phyloP scores from a whole-genome alignment of 1,284 basidiomycete genomes.

The Ceratobasidium sp. region DNA sequence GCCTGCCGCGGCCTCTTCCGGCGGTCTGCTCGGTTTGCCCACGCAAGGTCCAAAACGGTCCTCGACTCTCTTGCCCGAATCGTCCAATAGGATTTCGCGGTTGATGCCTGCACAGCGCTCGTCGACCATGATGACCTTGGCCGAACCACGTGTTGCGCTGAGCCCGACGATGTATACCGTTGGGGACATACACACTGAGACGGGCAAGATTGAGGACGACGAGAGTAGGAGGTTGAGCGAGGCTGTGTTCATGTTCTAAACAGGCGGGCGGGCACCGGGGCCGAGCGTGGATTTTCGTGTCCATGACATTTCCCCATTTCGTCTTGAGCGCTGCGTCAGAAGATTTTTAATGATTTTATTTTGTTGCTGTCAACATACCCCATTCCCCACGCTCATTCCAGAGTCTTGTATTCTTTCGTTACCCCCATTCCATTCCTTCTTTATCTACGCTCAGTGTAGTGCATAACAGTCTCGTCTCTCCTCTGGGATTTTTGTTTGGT shows the following conservation, averaged over 20 bases:
- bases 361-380: conserved; percentile 9
- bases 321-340: neutral
- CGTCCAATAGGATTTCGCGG: conserved; percentile 30
- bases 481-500: conserved; percentile 1
- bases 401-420: conserved; percentile 16
- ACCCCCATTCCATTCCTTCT: neutral
- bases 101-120: conserved; percentile 26
- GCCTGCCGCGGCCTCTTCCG: conserved; percentile 14
- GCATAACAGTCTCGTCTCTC: conserved; percentile 5
- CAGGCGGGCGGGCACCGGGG: neutral
- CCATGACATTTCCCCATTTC: neutral
- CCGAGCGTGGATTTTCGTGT: neutral
- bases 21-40: conserved; percentile 10
- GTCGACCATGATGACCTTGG: conserved; percentile 24
- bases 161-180: conserved; percentile 70
- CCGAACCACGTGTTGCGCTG: conserved; percentile 56
- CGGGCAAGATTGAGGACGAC: conserved; percentile 71
- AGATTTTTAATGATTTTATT: conserved; percentile 21
- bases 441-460: conserved; percentile 4
- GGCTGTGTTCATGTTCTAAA: conserved; percentile 73
- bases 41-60: conserved; percentile 26
- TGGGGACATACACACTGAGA: conserved; percentile 68
- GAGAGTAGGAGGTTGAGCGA: conserved; percentile 77
- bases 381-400: conserved; percentile 9
- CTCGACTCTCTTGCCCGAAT: conserved; percentile 17